phyloP scores from a whole-genome alignment of 2,329 filamentous ascomycete species.

The Pseudogymnoascus sp. region DNA sequence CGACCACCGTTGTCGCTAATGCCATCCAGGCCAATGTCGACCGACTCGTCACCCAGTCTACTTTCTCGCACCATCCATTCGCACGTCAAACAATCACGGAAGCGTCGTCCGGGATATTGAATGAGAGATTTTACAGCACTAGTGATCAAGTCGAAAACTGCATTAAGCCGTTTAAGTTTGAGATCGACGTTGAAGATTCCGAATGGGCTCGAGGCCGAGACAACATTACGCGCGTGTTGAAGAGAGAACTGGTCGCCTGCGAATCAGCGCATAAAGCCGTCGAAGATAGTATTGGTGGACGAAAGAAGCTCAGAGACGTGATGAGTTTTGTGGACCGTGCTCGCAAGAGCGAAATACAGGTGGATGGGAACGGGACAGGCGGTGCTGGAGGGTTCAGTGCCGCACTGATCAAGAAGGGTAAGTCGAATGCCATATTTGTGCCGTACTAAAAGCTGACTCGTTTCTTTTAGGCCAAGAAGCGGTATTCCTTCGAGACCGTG shows the following conservation, averaged over 20 bases:
- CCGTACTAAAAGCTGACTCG: neutral
- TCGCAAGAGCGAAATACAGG: conserved; percentile 70
- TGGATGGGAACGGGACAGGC: conserved; percentile 74
- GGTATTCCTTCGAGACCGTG: conserved; percentile 84
- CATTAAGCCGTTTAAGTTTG: conserved; percentile 97
- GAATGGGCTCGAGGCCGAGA: conserved; percentile 85
- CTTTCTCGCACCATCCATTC: conserved; percentile 83
- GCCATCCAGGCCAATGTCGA: conserved; percentile 82
- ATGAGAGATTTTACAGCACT: conserved; percentile 92
- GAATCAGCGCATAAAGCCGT: conserved; percentile 68
- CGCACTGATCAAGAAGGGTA: conserved; percentile 74
- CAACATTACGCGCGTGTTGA: conserved; percentile 71
- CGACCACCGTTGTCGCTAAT: conserved; percentile 81
- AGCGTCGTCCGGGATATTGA: conserved; percentile 79
- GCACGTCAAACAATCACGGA: conserved; percentile 89
- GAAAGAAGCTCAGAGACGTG: conserved; percentile 79
- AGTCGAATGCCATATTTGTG: conserved; percentile 22
- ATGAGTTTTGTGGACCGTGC: conserved; percentile 86
- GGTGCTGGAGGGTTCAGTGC: conserved; percentile 92
- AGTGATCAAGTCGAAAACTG: conserved; percentile 98
- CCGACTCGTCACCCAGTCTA: conserved; percentile 65
- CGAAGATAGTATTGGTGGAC: conserved; percentile 70
- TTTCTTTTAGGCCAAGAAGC: conserved; percentile 67
- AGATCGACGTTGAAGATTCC: conserved; percentile 84
- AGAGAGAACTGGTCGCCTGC: conserved; percentile 76